Base-by-base conservation (phyloP, 768 basidiomycete genomes). In the Hypholoma fasciculare region DNA sequence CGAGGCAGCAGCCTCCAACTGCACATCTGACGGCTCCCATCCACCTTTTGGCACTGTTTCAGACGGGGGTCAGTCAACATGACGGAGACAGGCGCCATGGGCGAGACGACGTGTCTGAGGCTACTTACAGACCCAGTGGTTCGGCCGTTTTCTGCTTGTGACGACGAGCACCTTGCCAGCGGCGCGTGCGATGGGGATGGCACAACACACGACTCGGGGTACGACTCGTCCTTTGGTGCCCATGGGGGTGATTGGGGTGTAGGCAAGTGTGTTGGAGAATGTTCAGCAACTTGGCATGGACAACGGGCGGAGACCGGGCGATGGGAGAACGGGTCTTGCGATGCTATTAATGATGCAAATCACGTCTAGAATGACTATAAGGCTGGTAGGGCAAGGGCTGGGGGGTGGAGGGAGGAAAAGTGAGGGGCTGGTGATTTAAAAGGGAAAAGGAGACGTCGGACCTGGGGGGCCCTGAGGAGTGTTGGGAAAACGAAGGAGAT, bases 151-250 rank as follows among this genome's bases (percentile, higher is more conserved):
- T 59, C 92, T 83, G 72, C 90, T 92, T 20, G 92, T 93, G 65
- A 94, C 82, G 62, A 94, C 82, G 60, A 94, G 84, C 56, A 94
- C 82, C 71, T 92, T 90, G 71, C 85, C 85, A 6, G 86, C 84
- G 26, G 86, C 75, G 62, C 86, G 82, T 47, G 85, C 77, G 64
- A 94, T 91, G 54, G 92, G 92, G 57, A 94, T 94, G 51, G 92
- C 92, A 70, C 92, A 94, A 74, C 92, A 94, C 64, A 94, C 92
- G 72, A 94, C 82, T 70, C 92, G 89, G 54, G 92, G 92, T 50
- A 83, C 83, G 55, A 87, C 74, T 63, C 92, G 86, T 67, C 90
- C 91, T 80, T 92, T 92, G 63, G 85, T 81, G 59, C 77, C 80
- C 81, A 82, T 82, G 61, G 58, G 50, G 61, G 52, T 56, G 60